A percentile compares a stretch with the other conserved stretches of the same genome.
Conservation (phyloP, 2,329 filamentous ascomycete species). For the Cyclaneusma minus region DNA sequence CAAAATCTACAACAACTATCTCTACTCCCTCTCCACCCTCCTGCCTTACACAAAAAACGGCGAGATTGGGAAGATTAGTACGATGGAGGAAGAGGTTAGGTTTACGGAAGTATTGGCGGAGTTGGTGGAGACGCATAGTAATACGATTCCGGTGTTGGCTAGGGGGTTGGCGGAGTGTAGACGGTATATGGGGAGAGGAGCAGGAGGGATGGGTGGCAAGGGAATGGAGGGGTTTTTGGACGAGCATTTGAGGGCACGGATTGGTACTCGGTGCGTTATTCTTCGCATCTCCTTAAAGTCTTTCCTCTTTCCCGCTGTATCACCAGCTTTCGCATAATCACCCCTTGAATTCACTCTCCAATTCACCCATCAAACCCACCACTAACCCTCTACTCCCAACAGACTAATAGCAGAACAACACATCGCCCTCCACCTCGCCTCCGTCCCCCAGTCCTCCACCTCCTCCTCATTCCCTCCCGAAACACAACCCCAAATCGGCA, state of each 20-base stretch:
- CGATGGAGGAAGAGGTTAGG: constrained; percentile 70
- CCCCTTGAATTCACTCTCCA: no score
- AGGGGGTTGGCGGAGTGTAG: constrained; percentile 86
- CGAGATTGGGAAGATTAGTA: constrained; percentile 54
- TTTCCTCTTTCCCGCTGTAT: no score
- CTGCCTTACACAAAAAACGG: constrained; percentile 50
- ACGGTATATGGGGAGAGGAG: constrained; percentile 70
- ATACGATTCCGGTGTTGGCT: constrained; percentile 87
- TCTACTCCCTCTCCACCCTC: constrained; percentile 81
- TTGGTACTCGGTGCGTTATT: constrained; percentile 84
- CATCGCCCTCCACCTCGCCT: constrained; percentile 70
- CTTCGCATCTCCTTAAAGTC: no score
- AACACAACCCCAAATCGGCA: constrained; percentile 50
- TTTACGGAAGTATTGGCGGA: constrained; percentile 92
- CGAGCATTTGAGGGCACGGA: constrained; percentile 81
- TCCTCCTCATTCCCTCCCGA: constrained; percentile 32
- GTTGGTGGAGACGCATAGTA: constrained; percentile 84
- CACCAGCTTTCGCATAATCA: no score
- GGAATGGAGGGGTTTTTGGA: no score
- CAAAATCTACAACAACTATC: constrained; percentile 90
- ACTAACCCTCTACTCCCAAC: no score
- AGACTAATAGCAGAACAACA: constrained; percentile 85
- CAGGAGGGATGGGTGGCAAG: no score
- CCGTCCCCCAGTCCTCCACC: constrained; percentile 53
- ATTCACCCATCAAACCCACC: no score